These are phyloP conservation scores for Colletotrichum orchidophilum DNA, from an alignment of 2,329 filamentous ascomycete genomes.

Conservation along the genomic window DNA sequence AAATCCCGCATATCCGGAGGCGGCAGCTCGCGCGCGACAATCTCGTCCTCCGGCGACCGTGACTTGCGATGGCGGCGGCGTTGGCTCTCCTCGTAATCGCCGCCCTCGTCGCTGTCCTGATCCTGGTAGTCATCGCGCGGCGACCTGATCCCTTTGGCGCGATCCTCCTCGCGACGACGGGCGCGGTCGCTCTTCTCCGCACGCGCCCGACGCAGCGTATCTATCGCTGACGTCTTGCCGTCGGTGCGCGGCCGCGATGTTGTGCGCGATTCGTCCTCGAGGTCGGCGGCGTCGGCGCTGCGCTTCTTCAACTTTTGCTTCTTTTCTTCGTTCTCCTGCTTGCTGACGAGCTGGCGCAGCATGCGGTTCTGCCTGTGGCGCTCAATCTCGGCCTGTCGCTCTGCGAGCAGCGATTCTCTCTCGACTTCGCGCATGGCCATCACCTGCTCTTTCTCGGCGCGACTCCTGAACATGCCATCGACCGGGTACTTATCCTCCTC, in stretches of 20 bases:
- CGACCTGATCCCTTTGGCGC: slow-evolving; percentile 60
- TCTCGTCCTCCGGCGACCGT: slow-evolving; percentile 69
- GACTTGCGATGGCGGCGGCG: slow-evolving; percentile 61
- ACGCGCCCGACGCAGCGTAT: slow-evolving; percentile 69
- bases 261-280: slow-evolving; percentile 82
- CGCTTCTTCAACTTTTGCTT: slow-evolving; percentile 74
- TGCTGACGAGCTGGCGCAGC: slow-evolving; percentile 79
- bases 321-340: slow-evolving; percentile 70
- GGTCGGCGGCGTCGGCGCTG: slow-evolving; percentile 80
- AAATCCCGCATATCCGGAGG: slow-evolving; percentile 82
- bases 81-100: slow-evolving; percentile 22
- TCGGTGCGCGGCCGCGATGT: slow-evolving; percentile 77
- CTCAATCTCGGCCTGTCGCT: slow-evolving; percentile 85
- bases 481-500: slow-evolving; percentile 80
- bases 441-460: slow-evolving; percentile 80
- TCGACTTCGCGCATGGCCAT: slow-evolving; percentile 90
- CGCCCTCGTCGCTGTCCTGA: slow-evolving; percentile 80
- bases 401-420: slow-evolving; percentile 88
- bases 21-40: slow-evolving; percentile 73
- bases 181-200: slow-evolving; percentile 73
- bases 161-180: slow-evolving; percentile 69
- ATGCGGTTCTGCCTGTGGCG: slow-evolving; percentile 83
- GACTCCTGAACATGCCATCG: slow-evolving; percentile 84
- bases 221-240: slow-evolving; percentile 77
- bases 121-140: slow-evolving; percentile 68